phyloP scores from a whole-genome alignment of 2,329 filamentous ascomycete species.

The Neoscytalidium dimidiatum region DNA sequence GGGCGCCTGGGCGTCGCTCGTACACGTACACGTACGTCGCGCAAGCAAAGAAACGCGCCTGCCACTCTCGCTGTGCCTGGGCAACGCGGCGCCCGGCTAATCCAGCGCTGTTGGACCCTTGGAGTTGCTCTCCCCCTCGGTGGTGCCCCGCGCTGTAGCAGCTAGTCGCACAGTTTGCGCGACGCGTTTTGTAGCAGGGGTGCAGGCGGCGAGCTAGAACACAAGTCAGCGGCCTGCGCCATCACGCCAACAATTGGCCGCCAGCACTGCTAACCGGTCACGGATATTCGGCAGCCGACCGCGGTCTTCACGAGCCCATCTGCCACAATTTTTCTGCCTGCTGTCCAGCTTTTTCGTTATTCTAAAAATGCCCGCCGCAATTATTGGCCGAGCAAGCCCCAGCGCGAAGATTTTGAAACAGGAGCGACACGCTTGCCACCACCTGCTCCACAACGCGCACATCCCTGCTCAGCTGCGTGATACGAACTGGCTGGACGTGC shows the following conservation, averaged over 20 bases:
- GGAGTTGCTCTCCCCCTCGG: not conserved
- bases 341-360: not conserved
- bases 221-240: not conserved
- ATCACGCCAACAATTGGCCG: not conserved
- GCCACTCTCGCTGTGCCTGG: not conserved
- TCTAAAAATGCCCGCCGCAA: not conserved
- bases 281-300: slow-evolving; percentile 8
- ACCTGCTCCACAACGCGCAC: slow-evolving; percentile 7
- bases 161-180: not conserved
- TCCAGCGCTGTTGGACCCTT: not conserved
- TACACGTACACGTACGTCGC: not conserved
- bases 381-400: not conserved
- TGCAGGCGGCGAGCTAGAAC: not conserved
- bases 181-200: slow-evolving; percentile 5
- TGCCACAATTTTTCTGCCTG: not conserved
- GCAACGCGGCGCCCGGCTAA: not conserved
- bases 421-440: not conserved
- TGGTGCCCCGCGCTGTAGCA: not conserved
- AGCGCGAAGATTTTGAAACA: not conserved
- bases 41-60: not conserved
- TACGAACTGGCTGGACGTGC: slow-evolving; percentile 6
- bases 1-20: not conserved
- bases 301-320: not conserved
- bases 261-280: not conserved
- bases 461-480: slow-evolving; percentile 10